Evolutionary conservation across 257 asterid species (phyloP), one percentile per base, ranked within the genome.

Genomic region (Gentiana macrophylla): DNA sequence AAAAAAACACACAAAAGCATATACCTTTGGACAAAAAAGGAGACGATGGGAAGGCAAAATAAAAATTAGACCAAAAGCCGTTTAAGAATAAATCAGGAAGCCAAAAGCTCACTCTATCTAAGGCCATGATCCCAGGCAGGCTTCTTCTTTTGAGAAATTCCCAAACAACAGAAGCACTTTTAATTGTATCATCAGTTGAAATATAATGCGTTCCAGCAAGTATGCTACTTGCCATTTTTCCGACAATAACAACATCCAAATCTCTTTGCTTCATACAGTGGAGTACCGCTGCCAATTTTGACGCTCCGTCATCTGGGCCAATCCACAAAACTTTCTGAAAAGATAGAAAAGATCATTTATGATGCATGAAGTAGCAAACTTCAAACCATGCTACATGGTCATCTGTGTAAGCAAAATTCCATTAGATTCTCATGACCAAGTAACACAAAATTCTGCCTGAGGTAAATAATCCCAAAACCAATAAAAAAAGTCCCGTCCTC

Each of bases 71-170:
- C 24, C 46, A 41, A 10, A 41, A 41, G 46, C 46, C 1, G 9
- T 41, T 41, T 41, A 41, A 41, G 6, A 41, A 33, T 32, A 67
- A 62, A 47, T 60, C 41, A 4, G 61, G 46, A 69, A 41, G 59
- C 86, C 50, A 58, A 46, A 69, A 41, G 56, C 88, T 48, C 81
- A 91, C 96, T 69, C 84, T 84, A 70, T 91, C 95, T 57, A 87
- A 70, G 64, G 96, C 95, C 94, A 84, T 67, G 49, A 91, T 80
- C 68, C 96, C 98, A 0, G 94, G 96, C 79, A 91, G 96, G 57
- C 71, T 81, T 75, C 93, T 75, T 71, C 94, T 93, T 77, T 83
- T 81, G 59, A 91, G 94, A 87, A 73, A 81, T 71, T 81, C 87
- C 96, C 96, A 91, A 46, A 78, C 80, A 71, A 80, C 81, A 5